A percentile compares a stretch with the other conserved stretches of the same genome.
phyloP scores from a whole-genome alignment of 2,329 filamentous ascomycete species.

The Fusarium cyanostomum region DNA sequence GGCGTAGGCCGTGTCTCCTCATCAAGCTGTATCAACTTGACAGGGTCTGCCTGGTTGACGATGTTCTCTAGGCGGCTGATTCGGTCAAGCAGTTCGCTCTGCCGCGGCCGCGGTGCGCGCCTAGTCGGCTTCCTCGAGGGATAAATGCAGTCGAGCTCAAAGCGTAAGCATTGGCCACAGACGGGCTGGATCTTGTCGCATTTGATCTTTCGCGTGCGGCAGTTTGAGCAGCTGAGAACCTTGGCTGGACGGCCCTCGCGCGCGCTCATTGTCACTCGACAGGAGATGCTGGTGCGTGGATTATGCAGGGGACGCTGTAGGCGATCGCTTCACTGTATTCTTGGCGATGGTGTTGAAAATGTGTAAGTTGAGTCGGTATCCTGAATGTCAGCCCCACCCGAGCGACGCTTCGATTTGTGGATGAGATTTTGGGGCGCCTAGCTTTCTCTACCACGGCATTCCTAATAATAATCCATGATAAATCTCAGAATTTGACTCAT shows the following conservation, averaged over 20 bases:
- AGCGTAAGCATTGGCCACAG: slow-evolving; percentile 62
- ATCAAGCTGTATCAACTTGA: slow-evolving; percentile 41
- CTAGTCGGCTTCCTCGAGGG: slow-evolving; percentile 56
- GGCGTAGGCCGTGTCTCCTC: slow-evolving; percentile 12
- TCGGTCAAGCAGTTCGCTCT: slow-evolving; percentile 56
- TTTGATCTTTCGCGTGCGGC: slow-evolving; percentile 70
- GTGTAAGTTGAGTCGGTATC: slow-evolving; percentile 17
- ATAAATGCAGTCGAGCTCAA: slow-evolving; percentile 58
- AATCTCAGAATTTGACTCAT: neutral
- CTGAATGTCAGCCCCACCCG: slow-evolving; percentile 26
- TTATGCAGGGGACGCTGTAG: neutral
- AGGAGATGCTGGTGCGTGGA: neutral
- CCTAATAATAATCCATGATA: neutral
- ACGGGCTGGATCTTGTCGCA: slow-evolving; percentile 64
- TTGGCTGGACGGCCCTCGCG: slow-evolving; percentile 39
- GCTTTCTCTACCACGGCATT: neutral
- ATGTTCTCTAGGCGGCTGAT: slow-evolving; percentile 57
- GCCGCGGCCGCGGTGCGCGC: slow-evolving; percentile 52
- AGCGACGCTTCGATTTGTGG: slow-evolving; percentile 26
- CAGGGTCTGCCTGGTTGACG: slow-evolving; percentile 54
- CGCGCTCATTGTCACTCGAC: slow-evolving; percentile 30
- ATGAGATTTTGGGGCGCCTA: slow-evolving; percentile 2
- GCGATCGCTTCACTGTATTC: neutral
- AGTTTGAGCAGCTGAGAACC: slow-evolving; percentile 66
- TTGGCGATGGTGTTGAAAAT: slow-evolving; percentile 12